A percentile compares a stretch with the other conserved stretches of the same genome.
Conservation (phyloP, 345 rosid species). For the Syzygium jambos region DNA sequence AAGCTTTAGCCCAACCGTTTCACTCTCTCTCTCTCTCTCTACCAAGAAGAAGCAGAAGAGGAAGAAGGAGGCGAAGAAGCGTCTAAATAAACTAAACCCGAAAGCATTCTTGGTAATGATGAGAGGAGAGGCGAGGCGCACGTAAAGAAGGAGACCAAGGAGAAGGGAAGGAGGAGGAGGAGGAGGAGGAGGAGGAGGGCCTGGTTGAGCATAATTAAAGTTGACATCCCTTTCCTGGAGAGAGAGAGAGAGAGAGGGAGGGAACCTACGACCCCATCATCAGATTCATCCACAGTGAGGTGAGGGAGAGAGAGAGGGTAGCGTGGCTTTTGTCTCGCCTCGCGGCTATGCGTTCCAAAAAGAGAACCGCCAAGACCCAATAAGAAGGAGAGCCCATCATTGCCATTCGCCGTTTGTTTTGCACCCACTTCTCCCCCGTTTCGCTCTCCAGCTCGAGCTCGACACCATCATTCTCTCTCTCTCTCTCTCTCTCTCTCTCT, state of each 20-base stretch:
- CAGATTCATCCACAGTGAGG: neutral
- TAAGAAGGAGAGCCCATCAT: neutral
- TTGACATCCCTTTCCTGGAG: neutral
- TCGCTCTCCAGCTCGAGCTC: neutral
- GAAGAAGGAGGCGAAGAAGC: neutral
- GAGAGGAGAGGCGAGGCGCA: conserved; percentile 7
- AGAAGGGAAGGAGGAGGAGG: neutral
- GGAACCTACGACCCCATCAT: neutral
- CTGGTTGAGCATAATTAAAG: neutral
- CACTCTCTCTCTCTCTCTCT: neutral
- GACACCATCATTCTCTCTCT: neutral
- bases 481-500: too few relatives aligned
- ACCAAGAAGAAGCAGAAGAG: neutral
- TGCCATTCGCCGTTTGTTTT: neutral
- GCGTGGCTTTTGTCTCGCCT: neutral
- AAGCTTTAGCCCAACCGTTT: neutral
- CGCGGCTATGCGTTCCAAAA: conserved; percentile 2
- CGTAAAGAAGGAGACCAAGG: neutral
- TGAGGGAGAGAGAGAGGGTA: neutral
- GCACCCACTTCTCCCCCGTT: neutral
- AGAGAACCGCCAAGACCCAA: neutral
- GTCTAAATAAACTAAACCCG: neutral
- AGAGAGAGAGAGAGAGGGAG: neutral
- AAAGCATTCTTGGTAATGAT: neutral
- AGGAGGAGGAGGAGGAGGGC: neutral